A percentile compares a stretch with the other conserved stretches of the same genome.
Conservation (phyloP, 305 asterid genomes). For the Fraxinus greggii region DNA sequence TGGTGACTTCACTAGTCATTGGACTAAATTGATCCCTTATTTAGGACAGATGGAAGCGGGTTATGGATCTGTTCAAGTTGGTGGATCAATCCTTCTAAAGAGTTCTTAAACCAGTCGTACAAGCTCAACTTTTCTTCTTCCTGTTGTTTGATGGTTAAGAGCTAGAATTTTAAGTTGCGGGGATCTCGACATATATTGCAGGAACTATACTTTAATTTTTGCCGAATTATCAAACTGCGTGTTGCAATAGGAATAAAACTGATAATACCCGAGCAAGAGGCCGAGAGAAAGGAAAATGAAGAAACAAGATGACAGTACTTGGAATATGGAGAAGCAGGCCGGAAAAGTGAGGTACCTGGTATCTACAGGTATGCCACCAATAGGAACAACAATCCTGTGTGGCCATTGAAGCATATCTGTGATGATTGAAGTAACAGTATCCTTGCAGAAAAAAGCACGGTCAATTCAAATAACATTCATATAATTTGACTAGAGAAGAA, state of each 20-base stretch:
- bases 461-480: slow-evolving; percentile 22
- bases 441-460: slow-evolving; percentile 43
- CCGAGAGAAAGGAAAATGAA: background rate
- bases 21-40: background rate
- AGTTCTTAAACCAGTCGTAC: background rate
- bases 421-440: slow-evolving; percentile 79
- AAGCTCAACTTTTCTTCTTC: background rate
- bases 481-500: slow-evolving; percentile 13
- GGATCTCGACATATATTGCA: background rate
- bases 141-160: background rate
- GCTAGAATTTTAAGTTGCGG: background rate
- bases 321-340: slow-evolving; percentile 9
- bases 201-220: background rate
- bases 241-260: background rate
- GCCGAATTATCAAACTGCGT: background rate
- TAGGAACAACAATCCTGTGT: slow-evolving; percentile 95
- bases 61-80: background rate
- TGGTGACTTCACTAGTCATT: background rate
- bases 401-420: slow-evolving; percentile 98
- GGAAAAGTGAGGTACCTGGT: slow-evolving; percentile 46
- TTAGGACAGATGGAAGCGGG: background rate
- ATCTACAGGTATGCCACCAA: slow-evolving; percentile 83
- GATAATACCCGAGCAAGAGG: background rate
- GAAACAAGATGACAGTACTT: background rate
- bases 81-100: background rate